Conservation (phyloP, 768 basidiomycete genomes). For the Leccinellum rugosiceps region DNA sequence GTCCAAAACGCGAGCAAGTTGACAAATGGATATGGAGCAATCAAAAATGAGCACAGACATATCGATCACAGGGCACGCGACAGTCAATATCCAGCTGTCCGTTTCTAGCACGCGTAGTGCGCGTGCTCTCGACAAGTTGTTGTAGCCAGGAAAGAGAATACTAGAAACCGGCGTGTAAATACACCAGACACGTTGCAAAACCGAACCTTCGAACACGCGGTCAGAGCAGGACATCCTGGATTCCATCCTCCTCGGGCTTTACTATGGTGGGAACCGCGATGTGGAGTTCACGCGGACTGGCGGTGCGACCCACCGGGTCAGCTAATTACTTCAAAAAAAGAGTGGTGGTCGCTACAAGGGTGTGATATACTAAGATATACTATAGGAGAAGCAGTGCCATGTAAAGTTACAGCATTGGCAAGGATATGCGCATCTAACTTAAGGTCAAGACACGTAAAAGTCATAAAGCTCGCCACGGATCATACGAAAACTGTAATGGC, state of each 20-base stretch:
- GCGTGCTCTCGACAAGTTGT: conserved; percentile 21
- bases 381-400: background rate
- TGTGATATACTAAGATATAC: conserved; percentile 15
- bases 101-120: conserved; percentile 23
- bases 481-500: conserved; percentile 40
- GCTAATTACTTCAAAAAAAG: background rate
- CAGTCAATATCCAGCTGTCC: conserved; percentile 10
- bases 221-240: background rate
- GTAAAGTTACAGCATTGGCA: conserved; percentile 1
- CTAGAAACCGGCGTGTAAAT: conserved; percentile 9
- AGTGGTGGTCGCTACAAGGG: conserved; percentile 13
- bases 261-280: conserved; percentile 1
- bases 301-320: background rate
- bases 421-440: conserved; percentile 5
- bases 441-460: conserved; percentile 13
- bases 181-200: conserved; percentile 22
- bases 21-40: conserved; percentile 12
- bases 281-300: background rate
- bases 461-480: conserved; percentile 15
- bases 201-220: conserved; percentile 22
- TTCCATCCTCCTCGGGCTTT: conserved; percentile 1
- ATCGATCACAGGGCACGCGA: conserved; percentile 21
- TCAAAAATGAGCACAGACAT: conserved; percentile 11
- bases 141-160: conserved; percentile 3
- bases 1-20: conserved; percentile 28